Conservation (phyloP, 2,329 filamentous ascomycete genomes). For the Beauveria brongniartii region DNA sequence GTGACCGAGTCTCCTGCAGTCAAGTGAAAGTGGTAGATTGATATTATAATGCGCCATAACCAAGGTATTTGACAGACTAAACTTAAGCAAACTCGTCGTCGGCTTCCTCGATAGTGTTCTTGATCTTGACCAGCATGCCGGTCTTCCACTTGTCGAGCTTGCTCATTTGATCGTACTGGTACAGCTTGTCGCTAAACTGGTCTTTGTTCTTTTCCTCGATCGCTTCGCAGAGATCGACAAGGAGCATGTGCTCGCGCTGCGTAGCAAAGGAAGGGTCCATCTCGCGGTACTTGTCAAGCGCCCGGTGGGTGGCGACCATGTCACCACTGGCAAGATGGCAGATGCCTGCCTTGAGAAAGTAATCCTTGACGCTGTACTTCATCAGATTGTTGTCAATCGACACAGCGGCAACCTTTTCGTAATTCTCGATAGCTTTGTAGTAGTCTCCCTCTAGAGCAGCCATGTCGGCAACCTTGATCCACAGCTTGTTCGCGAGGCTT, state of each 20-base stretch:
- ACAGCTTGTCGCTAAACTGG: constrained; percentile 75
- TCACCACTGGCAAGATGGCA: constrained; percentile 73
- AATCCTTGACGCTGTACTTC: constrained; percentile 92
- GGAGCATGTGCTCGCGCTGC: constrained; percentile 73
- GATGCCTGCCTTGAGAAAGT: constrained; percentile 88
- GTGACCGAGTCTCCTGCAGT: too few relatives aligned
- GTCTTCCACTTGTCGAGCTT: constrained; percentile 98
- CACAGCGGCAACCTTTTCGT: constrained; percentile 72
- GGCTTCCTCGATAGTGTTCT: constrained; percentile 65
- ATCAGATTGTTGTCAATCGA: constrained; percentile 85
- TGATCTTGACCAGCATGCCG: constrained; percentile 70
- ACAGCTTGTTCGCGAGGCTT: constrained; percentile 86
- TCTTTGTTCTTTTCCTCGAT: constrained; percentile 75
- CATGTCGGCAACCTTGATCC: constrained; percentile 84
- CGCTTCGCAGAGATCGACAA: constrained; percentile 67
- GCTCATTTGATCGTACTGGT: constrained; percentile 84
- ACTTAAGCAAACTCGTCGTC: constrained; percentile 35
- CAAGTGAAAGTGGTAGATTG: neutral
- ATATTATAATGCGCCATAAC: constrained; percentile 5
- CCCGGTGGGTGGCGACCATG: constrained; percentile 68
- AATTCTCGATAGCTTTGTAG: constrained; percentile 71
- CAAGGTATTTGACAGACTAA: neutral
- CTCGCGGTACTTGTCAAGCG: constrained; percentile 74
- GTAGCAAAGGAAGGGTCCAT: constrained; percentile 68
- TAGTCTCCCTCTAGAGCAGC: constrained; percentile 77